Evolutionary conservation across 306 rosid genomes (phyloP).

Genomic region (Ochetophila trinervis): DNA sequence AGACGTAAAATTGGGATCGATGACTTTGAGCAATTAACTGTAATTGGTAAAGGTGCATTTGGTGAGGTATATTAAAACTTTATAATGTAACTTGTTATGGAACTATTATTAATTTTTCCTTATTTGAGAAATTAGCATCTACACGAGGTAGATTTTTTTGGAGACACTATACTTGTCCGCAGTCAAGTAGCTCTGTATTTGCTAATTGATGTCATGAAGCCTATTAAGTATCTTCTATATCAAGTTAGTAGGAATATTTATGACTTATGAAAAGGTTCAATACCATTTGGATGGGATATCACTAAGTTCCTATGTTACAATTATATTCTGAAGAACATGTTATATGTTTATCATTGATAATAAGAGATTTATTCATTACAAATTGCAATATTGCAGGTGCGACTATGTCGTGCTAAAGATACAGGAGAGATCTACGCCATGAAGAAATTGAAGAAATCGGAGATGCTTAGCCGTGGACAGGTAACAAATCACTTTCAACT

Average conservation of each 20-base stretch:
- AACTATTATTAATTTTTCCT: conserved; percentile 4
- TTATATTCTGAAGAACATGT: not conserved
- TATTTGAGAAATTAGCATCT: not conserved
- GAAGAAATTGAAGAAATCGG: conserved; percentile 98
- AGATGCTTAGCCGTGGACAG: conserved; percentile 99
- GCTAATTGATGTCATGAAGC: not conserved
- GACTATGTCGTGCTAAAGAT: conserved; percentile 77
- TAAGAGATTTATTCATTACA: not conserved
- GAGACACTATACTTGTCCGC: not conserved
- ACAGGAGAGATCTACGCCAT: conserved; percentile 87
- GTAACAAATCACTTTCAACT: conserved; percentile 29
- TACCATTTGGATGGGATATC: not conserved
- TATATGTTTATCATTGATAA: not conserved
- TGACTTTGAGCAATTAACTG: conserved; percentile 89
- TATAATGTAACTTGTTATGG: not conserved
- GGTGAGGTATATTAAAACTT: conserved; percentile 63
- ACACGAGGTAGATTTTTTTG: not conserved
- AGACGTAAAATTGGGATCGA: conserved; percentile 94
- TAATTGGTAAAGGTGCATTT: conserved; percentile 97
- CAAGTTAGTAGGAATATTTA: not conserved
- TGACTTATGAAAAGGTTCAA: not conserved
- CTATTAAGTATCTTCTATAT: not conserved
- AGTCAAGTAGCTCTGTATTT: not conserved
- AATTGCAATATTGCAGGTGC: conserved; percentile 51
- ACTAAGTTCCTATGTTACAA: not conserved